These are phyloP conservation scores for Clitopilus hobsonii DNA, from an alignment of 768 basidiomycete genomes.

Conservation along the genomic window DNA sequence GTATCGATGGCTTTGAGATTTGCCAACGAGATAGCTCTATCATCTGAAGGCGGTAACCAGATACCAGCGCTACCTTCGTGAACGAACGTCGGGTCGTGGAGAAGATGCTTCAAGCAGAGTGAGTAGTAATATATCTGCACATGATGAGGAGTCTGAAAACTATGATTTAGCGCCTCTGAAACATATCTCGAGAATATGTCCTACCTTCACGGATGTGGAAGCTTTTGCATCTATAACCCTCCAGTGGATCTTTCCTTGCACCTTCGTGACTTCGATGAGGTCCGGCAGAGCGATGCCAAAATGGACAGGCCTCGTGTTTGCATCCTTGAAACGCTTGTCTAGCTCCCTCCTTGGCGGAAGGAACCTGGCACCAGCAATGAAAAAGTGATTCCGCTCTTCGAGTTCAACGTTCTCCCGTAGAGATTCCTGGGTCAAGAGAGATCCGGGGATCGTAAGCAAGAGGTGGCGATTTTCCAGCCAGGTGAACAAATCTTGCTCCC, in stretches of 20 bases:
- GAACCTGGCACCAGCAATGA: constrained; percentile 38
- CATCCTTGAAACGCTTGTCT: constrained; percentile 24
- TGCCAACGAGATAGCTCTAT: constrained; percentile 28
- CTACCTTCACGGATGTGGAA: constrained; percentile 41
- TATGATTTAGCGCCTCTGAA: background rate
- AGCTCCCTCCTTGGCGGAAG: constrained; percentile 34
- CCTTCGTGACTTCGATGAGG: constrained; percentile 38
- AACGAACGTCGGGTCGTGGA: constrained; percentile 27
- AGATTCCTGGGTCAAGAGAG: constrained; percentile 25
- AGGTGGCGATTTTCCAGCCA: constrained; percentile 37
- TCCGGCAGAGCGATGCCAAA: constrained; percentile 48
- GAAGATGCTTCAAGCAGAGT: constrained; percentile 35
- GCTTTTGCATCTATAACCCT: constrained; percentile 49
- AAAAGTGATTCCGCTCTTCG: constrained; percentile 41
- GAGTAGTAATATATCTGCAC: constrained; percentile 51
- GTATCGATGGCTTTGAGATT: constrained; percentile 36
- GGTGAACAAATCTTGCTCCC: constrained; percentile 37
- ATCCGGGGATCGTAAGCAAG: constrained; percentile 34
- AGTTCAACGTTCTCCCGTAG: constrained; percentile 37
- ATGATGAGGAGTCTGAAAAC: constrained; percentile 40
- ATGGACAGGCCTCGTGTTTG: constrained; percentile 25
- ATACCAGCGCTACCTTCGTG: constrained; percentile 33
- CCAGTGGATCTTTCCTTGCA: constrained; percentile 30
- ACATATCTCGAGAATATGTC: constrained; percentile 1
- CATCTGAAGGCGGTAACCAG: constrained; percentile 41